A percentile compares a stretch with the other conserved stretches of the same genome.
phyloP scores from a whole-genome alignment of 2,329 filamentous ascomycete genomes.

The Beauveria sp. region DNA sequence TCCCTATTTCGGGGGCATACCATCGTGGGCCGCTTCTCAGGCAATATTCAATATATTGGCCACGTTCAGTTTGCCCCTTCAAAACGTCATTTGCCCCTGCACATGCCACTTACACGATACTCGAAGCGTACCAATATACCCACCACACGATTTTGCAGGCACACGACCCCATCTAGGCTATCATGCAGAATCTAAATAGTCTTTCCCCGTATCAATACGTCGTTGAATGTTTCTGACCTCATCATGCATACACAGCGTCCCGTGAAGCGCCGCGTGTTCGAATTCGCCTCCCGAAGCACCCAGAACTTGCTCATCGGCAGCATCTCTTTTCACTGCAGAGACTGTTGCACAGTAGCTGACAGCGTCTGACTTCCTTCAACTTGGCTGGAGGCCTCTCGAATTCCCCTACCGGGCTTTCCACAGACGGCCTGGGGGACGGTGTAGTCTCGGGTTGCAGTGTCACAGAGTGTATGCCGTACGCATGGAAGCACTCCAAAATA shows the following conservation, averaged over 20 bases:
- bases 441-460: constrained; percentile 60
- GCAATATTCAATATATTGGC: not conserved
- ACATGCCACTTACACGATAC: not conserved
- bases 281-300: not conserved
- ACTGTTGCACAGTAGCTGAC: constrained; percentile 44
- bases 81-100: not conserved
- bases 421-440: constrained; percentile 11
- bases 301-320: constrained; percentile 23
- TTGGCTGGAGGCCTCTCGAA: constrained; percentile 8
- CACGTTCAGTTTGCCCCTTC: not conserved
- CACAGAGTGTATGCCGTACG: constrained; percentile 63
- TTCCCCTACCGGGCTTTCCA: not conserved
- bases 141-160: not conserved
- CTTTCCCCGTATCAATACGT: too few relatives aligned
- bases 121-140: not conserved
- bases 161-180: not conserved
- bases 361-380: constrained; percentile 24
- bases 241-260: not conserved
- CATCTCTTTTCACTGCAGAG: constrained; percentile 46
- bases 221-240: not conserved
- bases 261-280: not conserved
- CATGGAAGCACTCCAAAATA: constrained; percentile 62
- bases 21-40: not conserved
- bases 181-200: too few relatives aligned
- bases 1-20: not conserved